phyloP scores from a whole-genome alignment of 2,329 filamentous ascomycete species.

The Ascochyta viciae-villosae region DNA sequence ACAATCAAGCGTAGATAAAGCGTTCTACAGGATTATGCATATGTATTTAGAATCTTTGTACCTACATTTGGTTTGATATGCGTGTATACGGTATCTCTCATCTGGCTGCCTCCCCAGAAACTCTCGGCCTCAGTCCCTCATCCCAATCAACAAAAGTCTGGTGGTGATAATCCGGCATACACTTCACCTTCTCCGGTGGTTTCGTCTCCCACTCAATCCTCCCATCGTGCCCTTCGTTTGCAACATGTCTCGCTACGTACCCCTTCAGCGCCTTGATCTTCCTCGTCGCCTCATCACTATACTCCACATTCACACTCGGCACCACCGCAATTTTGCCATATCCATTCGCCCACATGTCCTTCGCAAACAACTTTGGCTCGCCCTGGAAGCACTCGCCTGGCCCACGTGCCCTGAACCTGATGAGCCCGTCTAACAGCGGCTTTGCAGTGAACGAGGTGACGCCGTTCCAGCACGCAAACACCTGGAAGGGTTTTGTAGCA shows the following conservation, averaged over 20 bases:
- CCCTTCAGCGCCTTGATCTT: conserved; percentile 61
- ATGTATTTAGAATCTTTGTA: not conserved
- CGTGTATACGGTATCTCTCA: not conserved
- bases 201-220: conserved; percentile 54
- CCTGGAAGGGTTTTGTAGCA: conserved; percentile 60
- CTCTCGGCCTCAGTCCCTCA: conserved; percentile 8
- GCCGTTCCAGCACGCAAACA: conserved; percentile 69
- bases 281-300: conserved; percentile 55
- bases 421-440: conserved; percentile 54
- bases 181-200: conserved; percentile 58
- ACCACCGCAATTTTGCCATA: conserved; percentile 62
- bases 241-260: conserved; percentile 51
- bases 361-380: conserved; percentile 64
- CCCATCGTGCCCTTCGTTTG: conserved; percentile 37
- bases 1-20: not conserved
- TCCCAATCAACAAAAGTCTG: conserved; percentile 23
- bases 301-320: conserved; percentile 63
- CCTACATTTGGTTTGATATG: not conserved
- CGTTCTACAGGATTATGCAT: not conserved
- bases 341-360: conserved; percentile 57
- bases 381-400: conserved; percentile 60
- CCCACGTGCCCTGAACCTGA: conserved; percentile 55
- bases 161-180: conserved; percentile 49
- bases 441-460: conserved; percentile 57
- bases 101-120: not conserved